phyloP scores from a whole-genome alignment of 225 moss, liverwort and hornwort genomes.

The Lunularia cruciata region DNA sequence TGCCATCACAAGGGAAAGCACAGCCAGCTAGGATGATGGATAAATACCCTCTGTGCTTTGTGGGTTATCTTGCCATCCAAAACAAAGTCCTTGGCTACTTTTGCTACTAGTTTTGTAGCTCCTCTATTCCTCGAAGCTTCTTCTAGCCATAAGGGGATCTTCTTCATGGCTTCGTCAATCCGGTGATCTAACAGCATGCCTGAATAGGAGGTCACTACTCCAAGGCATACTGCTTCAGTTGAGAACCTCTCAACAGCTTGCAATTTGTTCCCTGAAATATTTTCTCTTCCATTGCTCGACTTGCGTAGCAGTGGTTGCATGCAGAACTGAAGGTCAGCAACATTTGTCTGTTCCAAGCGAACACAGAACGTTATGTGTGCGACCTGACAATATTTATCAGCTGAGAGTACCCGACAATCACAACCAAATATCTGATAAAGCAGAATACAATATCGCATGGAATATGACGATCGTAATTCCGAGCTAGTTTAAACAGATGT shows the following conservation, averaged over 20 bases:
- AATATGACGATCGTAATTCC: not conserved
- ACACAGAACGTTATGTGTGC: not conserved
- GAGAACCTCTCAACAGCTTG: conserved; percentile 4
- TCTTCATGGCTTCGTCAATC: conserved; percentile 53
- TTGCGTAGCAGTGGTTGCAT: conserved; percentile 49
- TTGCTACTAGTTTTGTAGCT: conserved; percentile 38
- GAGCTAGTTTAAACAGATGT: not conserved
- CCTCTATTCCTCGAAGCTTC: conserved; percentile 7
- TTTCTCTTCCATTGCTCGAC: conserved; percentile 13
- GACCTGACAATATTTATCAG: no score
- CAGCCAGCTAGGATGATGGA: not conserved
- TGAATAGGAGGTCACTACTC: conserved; percentile 67
- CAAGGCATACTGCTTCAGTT: conserved; percentile 35
- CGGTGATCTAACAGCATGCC: conserved; percentile 62
- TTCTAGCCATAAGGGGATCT: conserved; percentile 54
- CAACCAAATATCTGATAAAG: no score
- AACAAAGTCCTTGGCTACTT: conserved; percentile 47
- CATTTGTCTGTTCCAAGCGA: conserved; percentile 56
- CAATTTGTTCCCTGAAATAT: not conserved
- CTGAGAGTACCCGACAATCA: no score
- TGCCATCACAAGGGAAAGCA: no score
- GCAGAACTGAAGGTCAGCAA: conserved; percentile 57
- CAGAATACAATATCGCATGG: not conserved
- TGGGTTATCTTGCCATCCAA: conserved; percentile 52
- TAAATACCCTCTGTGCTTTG: conserved; percentile 60